Evolutionary conservation across 495 filamentous ascomycete genomes (phyloP).

Genomic region (Bacidia rubella): DNA sequence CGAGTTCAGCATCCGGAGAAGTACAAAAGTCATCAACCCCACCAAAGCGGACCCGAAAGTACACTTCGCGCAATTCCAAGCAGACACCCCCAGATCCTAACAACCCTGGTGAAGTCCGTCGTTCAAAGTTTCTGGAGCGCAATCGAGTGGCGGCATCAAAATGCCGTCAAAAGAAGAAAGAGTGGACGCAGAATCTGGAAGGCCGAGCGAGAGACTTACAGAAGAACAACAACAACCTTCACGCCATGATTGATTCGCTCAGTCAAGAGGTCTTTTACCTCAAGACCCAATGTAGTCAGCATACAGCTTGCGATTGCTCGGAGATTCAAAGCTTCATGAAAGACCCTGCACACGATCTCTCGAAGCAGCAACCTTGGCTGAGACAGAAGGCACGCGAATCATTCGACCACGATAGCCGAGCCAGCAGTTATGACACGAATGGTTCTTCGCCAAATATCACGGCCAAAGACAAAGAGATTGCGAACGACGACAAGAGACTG

Average conservation of each 20-base stretch:
- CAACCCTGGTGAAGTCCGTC: slow-evolving; percentile 14
- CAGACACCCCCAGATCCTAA: background rate
- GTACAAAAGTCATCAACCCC: background rate
- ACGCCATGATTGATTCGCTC: slow-evolving; percentile 23
- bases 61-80: slow-evolving; percentile 7
- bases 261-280: slow-evolving; percentile 36
- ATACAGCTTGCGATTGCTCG: slow-evolving; percentile 31
- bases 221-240: slow-evolving; percentile 16
- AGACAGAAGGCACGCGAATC: background rate
- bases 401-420: slow-evolving; percentile 2
- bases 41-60: slow-evolving; percentile 17
- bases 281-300: slow-evolving; percentile 44
- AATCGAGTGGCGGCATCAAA: slow-evolving; percentile 79
- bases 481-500: slow-evolving; percentile 8
- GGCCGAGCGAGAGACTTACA: slow-evolving; percentile 25
- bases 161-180: slow-evolving; percentile 78
- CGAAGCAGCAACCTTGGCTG: background rate
- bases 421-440: background rate
- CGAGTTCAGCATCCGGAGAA: background rate
- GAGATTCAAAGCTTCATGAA: slow-evolving; percentile 12
- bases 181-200: slow-evolving; percentile 50
- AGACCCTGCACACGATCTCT: background rate
- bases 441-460: background rate
- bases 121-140: slow-evolving; percentile 50
- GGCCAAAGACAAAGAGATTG: background rate